Conservation (phyloP, 202 grass and related monocot species). For the Hordeum pubiflorum region DNA sequence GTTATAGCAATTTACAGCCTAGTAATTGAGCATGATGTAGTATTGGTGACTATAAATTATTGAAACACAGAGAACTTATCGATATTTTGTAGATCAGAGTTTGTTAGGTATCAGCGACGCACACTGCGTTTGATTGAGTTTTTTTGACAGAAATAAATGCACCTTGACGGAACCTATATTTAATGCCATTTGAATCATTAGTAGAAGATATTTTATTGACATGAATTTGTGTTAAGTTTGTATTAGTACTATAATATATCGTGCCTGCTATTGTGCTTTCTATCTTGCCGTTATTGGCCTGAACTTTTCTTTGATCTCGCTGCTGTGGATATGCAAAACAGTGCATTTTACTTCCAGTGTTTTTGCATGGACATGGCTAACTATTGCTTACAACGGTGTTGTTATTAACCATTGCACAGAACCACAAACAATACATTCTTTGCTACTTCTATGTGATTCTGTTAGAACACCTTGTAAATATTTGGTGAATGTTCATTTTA, state of each 20-base stretch:
- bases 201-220: background rate
- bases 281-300: background rate
- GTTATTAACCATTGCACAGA: background rate
- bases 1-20: background rate
- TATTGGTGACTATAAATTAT: background rate
- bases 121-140: background rate
- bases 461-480: background rate
- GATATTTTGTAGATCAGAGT: background rate
- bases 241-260: background rate
- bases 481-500: background rate
- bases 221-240: background rate
- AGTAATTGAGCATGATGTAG: background rate
- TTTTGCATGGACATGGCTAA: background rate
- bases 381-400: background rate
- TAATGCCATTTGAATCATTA: background rate
- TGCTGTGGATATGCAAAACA: background rate
- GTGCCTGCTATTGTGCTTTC: background rate
- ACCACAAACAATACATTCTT: background rate
- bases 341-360: background rate
- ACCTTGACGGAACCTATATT: background rate
- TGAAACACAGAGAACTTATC: no score
- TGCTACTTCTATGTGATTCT: background rate
- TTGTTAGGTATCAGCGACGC: background rate
- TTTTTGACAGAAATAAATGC: background rate
- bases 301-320: background rate